Base-by-base conservation (phyloP, 495 filamentous ascomycete species). In the Neurospora sp. region DNA sequence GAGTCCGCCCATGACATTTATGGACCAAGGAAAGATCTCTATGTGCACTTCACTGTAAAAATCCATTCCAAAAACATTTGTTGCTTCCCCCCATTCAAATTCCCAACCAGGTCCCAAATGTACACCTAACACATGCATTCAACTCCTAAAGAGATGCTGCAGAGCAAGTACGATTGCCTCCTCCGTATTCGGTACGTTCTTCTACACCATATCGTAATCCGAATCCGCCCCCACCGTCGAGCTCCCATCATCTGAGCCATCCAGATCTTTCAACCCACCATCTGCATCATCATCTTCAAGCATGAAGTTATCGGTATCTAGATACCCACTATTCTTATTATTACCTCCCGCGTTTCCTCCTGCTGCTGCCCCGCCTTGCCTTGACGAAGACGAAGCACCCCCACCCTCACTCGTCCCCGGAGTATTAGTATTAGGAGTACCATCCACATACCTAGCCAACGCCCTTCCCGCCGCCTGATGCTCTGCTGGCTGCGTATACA, bases 391-490 rank as follows among this genome's bases (percentile, higher is more conserved):
- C 3, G 53, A 65, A 65, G 12, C 53, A 35, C 8, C 14, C 3
- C 53, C 53, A 8, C 14, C 3, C 53, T 8, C 53, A 8, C 53
- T 35, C 14, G 12, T 61, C 14, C 12, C 27, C 3, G 53, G 2
- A 3, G 44, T 18, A 14, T 5, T 16, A 6, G 10, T 27, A 16
- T 31, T 9, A 10, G 35, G 35, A 37, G 16, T 31, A 18, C 35
- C 73, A 7, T 75, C 70, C 61, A 75, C 76, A 27, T 79, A 74
- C n/a, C 22, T 7, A 27, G 69, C 74, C 22, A 79, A 35, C n/a
- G 77, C 78, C 53, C 68, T 59, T 7, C 75, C 78, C 3, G 69
- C 71, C 22, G 72, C 59, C 73, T 81, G 80, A 45, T 80, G 78
- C 4, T 59, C 71, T 1, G 76, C 75, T 1, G 79, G 80, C 41